A percentile compares a stretch with the other conserved stretches of the same genome.
Conservation (phyloP, 352 stramenopile species). For the Phytophthora podocarpi region DNA sequence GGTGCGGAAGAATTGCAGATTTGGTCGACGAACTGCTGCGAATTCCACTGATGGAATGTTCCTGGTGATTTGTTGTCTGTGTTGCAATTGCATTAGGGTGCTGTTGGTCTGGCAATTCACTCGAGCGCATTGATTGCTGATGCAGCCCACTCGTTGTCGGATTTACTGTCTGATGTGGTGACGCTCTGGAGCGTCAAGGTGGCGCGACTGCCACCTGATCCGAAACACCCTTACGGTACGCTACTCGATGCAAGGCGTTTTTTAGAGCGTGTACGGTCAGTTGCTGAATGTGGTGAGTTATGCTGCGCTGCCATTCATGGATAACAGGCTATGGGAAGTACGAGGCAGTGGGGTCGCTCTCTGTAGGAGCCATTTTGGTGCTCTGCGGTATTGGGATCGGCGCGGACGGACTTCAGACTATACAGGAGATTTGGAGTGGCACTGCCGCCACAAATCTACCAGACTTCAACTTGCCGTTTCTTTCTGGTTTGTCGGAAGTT, state of each 20-base stretch:
- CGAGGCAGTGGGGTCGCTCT: slow-evolving; percentile 87
- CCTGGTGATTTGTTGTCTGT: not conserved
- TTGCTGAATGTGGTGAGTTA: not conserved
- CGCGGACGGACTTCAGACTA: slow-evolving; percentile 66
- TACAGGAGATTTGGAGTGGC: slow-evolving; percentile 72
- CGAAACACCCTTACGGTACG: slow-evolving; percentile 89
- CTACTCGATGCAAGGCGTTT: not conserved
- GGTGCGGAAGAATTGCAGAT: slow-evolving; percentile 34
- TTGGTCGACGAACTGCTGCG: slow-evolving; percentile 3
- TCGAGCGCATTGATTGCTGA: slow-evolving; percentile 95
- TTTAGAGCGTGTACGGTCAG: not conserved
- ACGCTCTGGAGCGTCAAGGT: slow-evolving; percentile 95
- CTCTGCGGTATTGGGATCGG: slow-evolving; percentile 74
- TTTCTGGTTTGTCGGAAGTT: slow-evolving; percentile 37
- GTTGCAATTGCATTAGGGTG: slow-evolving; percentile 46
- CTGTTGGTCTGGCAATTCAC: slow-evolving; percentile 74
- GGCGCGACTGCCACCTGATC: slow-evolving; percentile 93
- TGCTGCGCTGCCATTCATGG: not conserved
- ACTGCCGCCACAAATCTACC: slow-evolving; percentile 27
- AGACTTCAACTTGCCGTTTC: slow-evolving; percentile 50
- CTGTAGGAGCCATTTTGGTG: slow-evolving; percentile 85
- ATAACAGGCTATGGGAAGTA: slow-evolving; percentile 86
- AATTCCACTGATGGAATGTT: slow-evolving; percentile 1
- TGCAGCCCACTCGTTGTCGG: slow-evolving; percentile 95
- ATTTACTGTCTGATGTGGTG: slow-evolving; percentile 97